Base-by-base conservation (phyloP, 176 grass and related monocot species). In the Guadua angustifolia region DNA sequence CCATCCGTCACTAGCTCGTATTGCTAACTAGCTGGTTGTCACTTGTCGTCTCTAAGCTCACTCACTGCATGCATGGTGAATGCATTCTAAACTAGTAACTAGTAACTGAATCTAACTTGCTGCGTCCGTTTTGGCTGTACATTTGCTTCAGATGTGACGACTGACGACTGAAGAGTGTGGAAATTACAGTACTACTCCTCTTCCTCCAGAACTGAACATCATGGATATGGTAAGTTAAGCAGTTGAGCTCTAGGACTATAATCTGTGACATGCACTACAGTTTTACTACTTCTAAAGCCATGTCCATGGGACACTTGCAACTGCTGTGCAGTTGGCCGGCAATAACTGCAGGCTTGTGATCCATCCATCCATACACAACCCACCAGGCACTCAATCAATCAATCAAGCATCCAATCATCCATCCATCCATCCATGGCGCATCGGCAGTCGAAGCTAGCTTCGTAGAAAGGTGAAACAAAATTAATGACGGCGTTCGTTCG, bases 341-440 rank as follows among this genome's bases (percentile, higher is more conserved):
- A 85, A 90, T 90, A 86, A 86, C 74, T 90, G 25, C 19, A 3
- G 38, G 65, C 60, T 36, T 60, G 40, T 60, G 35, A 60, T 77
- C 65, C 64, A 82, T 68, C 70, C 46, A 26, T 60, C 55, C 49
- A 66, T 18, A 63, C 25, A 7, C 39, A 46, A 1, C 38, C 71
- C 50, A 75, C 72, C 51, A 60, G 43, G 42, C 16, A 22, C 22
- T 56, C n/a, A n/a, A 21, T 16, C 45, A 35, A 6, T 60, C 76
- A 52, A 38, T 35, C 64, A 22, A 33, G 44, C 32, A 49, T 16
- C 51, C 82, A 89, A 85, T 81, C 83, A 71, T 44, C 61, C 26
- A 69, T 17, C 24, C 35, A 60, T 62, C 42, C 39, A 46, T 82
- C 75, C 75, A 72, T 55, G 76, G 81, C 42, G 51, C n/a, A 51